These are phyloP conservation scores for Coelastrella sp. DNA, from an alignment of 139 green algal genomes.

Conservation along the genomic window DNA sequence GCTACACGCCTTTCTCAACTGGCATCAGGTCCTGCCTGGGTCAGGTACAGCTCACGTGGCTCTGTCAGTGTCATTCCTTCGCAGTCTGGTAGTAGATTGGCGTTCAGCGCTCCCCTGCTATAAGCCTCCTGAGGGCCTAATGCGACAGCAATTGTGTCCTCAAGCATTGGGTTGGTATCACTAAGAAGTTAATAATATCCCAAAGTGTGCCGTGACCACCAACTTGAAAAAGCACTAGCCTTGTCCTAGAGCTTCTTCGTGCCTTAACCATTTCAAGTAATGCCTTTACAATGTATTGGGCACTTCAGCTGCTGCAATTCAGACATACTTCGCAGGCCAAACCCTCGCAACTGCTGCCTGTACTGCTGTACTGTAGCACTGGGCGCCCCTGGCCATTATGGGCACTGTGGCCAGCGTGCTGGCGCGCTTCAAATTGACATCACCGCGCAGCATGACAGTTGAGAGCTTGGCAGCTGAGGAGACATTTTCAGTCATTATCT, in stretches of 20 bases:
- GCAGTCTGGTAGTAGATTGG: too few species aligned
- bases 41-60: constrained; percentile 7
- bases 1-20: neutral
- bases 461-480: constrained; percentile 30
- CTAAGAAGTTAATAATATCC: too few species aligned
- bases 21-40: constrained; percentile 9
- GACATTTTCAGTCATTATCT: constrained; percentile 1
- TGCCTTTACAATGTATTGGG: too few species aligned
- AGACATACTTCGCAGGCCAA: neutral
- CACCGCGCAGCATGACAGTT: constrained; percentile 1
- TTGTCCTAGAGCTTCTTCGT: too few species aligned
- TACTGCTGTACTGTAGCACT: constrained; percentile 25
- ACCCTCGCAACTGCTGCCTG: neutral
- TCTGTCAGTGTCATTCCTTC: too few species aligned
- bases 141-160: too few species aligned
- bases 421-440: constrained; percentile 1
- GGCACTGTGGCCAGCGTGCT: neutral
- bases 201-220: too few species aligned
- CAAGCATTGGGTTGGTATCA: too few species aligned
- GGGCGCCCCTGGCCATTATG: constrained; percentile 28
- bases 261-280: too few species aligned
- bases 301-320: neutral
- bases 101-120: too few species aligned
- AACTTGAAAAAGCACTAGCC: too few species aligned
- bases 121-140: too few species aligned